Conservation (phyloP, 2,329 filamentous ascomycete species). For the Cercospora zeina region DNA sequence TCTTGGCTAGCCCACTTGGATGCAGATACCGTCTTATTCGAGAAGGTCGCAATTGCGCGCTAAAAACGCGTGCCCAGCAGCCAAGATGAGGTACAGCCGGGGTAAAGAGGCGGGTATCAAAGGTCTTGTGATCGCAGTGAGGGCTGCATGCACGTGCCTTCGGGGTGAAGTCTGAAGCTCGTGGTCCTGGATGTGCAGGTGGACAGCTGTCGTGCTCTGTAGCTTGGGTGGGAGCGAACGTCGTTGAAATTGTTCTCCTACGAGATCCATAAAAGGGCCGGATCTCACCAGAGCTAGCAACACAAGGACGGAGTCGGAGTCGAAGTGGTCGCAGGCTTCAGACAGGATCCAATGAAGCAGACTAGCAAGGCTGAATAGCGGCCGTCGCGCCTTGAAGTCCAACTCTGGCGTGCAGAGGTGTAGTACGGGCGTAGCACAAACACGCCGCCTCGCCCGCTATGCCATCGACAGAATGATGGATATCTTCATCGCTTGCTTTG, state of each 20-base stretch:
- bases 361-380: not conserved
- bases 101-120: slow-evolving; percentile 2
- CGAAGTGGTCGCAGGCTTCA: not conserved
- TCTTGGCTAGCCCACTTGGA: slow-evolving; percentile 10
- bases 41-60: slow-evolving; percentile 11
- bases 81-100: slow-evolving; percentile 6
- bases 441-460: not conserved
- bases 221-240: not conserved
- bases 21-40: slow-evolving; percentile 7
- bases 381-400: not conserved
- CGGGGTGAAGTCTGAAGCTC: not conserved
- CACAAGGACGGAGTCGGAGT: too few relatives aligned
- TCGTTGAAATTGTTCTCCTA: not conserved
- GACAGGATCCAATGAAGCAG: not conserved
- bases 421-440: not conserved
- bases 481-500: not conserved
- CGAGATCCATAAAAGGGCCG: not conserved
- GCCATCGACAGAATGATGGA: not conserved
- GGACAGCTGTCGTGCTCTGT: not conserved
- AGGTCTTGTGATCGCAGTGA: slow-evolving; percentile 1
- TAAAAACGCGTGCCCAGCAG: slow-evolving; percentile 13
- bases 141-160: not conserved
- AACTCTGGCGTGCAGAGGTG: not conserved
- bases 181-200: not conserved
- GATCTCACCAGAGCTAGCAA: not conserved